A percentile compares a stretch with the other conserved stretches of the same genome.
These are phyloP conservation scores for Talaromyces borbonicus DNA, from an alignment of 495 filamentous ascomycete genomes.

Conservation along the genomic window DNA sequence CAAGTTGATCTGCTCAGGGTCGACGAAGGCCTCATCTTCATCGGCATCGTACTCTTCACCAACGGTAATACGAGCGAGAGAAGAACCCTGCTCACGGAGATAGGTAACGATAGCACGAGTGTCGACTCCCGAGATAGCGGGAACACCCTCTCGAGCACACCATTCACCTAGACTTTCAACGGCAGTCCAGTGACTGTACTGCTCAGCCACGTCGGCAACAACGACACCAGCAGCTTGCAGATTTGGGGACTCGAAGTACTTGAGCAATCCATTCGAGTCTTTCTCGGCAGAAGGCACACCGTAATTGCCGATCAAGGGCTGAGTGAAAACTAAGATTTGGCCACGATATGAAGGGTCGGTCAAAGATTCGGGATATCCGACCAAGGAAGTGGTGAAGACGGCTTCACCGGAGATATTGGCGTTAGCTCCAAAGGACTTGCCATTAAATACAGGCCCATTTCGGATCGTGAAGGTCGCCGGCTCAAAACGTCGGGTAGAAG, in stretches of 20 bases:
- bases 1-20: slow-evolving; percentile 92
- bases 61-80: slow-evolving; percentile 86
- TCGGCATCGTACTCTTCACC: slow-evolving; percentile 98
- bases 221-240: slow-evolving; percentile 95
- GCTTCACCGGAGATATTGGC: slow-evolving; percentile 89
- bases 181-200: slow-evolving; percentile 98
- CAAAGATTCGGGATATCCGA: slow-evolving; percentile 96
- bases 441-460: slow-evolving; percentile 88
- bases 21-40: slow-evolving; percentile 91
- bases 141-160: slow-evolving; percentile 93
- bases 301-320: slow-evolving; percentile 98
- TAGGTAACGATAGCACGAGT: slow-evolving; percentile 93
- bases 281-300: slow-evolving; percentile 74
- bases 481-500: slow-evolving; percentile 56
- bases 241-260: slow-evolving; percentile 93
- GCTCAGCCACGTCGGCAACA: slow-evolving; percentile 83
- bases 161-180: slow-evolving; percentile 87
- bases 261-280: slow-evolving; percentile 68
- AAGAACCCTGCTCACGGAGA: slow-evolving; percentile 91
- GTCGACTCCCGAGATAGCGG: slow-evolving; percentile 93
- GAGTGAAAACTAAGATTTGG: slow-evolving; percentile 96
- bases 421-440: slow-evolving; percentile 86
- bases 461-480: slow-evolving; percentile 91
- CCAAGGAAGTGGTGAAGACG: slow-evolving; percentile 87
- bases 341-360: slow-evolving; percentile 98